Evolutionary conservation across 1,139 yeast genomes (phyloP).

Genomic region (Debaryomycetaceae sp.): DNA sequence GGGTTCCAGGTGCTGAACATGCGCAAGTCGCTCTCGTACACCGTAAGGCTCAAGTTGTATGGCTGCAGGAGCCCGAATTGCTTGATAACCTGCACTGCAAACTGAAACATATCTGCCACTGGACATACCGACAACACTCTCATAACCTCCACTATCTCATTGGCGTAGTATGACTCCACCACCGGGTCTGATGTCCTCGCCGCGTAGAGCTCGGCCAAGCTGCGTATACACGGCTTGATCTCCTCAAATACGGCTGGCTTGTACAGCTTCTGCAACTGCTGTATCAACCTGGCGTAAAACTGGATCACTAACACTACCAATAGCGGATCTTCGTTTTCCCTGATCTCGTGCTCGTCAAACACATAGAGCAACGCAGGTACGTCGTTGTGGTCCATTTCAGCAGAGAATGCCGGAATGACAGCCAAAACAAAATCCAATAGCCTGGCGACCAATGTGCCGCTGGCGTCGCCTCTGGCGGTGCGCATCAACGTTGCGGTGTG

Average conservation of each 20-base stretch:
- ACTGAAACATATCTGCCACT: constrained; percentile 6
- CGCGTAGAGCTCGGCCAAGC: constrained; percentile 9
- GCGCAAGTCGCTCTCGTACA: constrained; percentile 17
- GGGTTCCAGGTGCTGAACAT: constrained; percentile 25
- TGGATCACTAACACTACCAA: constrained; percentile 23
- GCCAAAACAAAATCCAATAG: constrained; percentile 21
- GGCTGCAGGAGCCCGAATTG: constrained; percentile 18
- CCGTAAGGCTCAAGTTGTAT: constrained; percentile 16
- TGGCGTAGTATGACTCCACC: constrained; percentile 12
- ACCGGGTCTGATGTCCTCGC: constrained; percentile 9
- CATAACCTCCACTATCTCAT: constrained; percentile 17
- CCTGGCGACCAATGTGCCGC: constrained; percentile 19
- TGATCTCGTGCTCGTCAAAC: constrained; percentile 11
- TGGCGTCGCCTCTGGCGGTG: constrained; percentile 4
- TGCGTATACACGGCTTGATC: constrained; percentile 9
- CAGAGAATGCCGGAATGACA: constrained; percentile 11
- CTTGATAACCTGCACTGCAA: constrained; percentile 4
- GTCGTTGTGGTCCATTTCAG: constrained; percentile 3
- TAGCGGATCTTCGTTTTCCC: constrained; percentile 22
- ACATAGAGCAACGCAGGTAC: constrained; percentile 10
- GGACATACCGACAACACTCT: constrained; percentile 15
- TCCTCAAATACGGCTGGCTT: constrained; percentile 7
- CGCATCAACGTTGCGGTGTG: constrained; percentile 3
- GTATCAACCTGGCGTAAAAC: constrained; percentile 24
- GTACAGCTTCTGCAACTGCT: constrained; percentile 4